Percentiles rank a stretch among this genome's conserved stretches.
Evolutionary conservation across 2,329 filamentous ascomycete species (phyloP).

Genomic region (Stachybotrys chartarum): DNA sequence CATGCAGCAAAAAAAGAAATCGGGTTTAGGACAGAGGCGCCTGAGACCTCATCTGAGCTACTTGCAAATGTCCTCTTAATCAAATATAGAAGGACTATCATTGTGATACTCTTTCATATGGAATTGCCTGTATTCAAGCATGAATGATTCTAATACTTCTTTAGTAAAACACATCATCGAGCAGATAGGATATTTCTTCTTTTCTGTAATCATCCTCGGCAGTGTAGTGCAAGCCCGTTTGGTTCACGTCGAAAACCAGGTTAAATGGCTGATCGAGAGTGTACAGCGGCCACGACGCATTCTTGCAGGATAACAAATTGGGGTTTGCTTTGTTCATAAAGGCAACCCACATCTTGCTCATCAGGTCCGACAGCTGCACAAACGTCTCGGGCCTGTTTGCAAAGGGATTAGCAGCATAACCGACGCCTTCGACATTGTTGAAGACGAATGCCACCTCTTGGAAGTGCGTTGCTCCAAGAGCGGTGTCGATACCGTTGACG

Average conservation of each 20-base stretch:
- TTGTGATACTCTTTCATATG: too few species aligned
- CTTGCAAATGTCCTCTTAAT: too few species aligned
- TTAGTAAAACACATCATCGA: slow-evolving; percentile 13
- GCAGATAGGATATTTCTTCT: slow-evolving; percentile 31
- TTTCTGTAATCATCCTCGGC: slow-evolving; percentile 37
- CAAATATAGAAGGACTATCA: too few species aligned
- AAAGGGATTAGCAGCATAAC: slow-evolving; percentile 28
- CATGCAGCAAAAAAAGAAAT: too few species aligned
- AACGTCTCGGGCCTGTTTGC: slow-evolving; percentile 29
- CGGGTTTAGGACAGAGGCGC: too few species aligned
- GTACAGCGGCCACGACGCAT: slow-evolving; percentile 35
- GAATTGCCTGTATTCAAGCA: too few species aligned
- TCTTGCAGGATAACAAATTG: slow-evolving; percentile 21
- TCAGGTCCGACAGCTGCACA: slow-evolving; percentile 32
- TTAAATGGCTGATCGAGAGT: slow-evolving; percentile 30
- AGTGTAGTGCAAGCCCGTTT: slow-evolving; percentile 27
- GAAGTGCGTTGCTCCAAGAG: slow-evolving; percentile 15
- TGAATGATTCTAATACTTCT: neutral
- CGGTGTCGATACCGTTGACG: slow-evolving; percentile 36
- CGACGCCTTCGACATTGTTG: slow-evolving; percentile 37
- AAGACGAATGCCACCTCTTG: slow-evolving; percentile 18
- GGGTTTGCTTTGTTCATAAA: slow-evolving; percentile 30
- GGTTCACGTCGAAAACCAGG: slow-evolving; percentile 42
- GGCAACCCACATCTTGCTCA: slow-evolving; percentile 43
- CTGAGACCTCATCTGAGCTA: too few species aligned